phyloP scores from a whole-genome alignment of 192 early-diverging fungal species.

The Coemansia sp. region DNA sequence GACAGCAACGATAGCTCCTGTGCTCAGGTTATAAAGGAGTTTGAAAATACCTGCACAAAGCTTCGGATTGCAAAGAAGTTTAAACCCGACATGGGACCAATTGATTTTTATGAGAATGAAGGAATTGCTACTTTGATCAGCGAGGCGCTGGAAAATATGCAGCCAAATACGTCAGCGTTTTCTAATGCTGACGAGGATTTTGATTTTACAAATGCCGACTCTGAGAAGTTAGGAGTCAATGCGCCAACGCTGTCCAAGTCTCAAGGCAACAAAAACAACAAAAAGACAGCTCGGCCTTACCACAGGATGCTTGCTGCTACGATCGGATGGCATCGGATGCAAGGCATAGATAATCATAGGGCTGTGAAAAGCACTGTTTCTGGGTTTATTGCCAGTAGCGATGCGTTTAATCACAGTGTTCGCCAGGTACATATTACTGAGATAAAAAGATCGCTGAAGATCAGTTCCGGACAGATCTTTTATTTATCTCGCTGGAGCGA shows the following conservation, averaged over 20 bases:
- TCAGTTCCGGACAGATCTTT: neutral
- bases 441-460: neutral
- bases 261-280: neutral
- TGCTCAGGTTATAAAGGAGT: constrained; percentile 11
- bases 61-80: constrained; percentile 11
- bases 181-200: constrained; percentile 27
- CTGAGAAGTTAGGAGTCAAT: neutral
- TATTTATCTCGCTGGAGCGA: constrained; percentile 1
- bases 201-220: constrained; percentile 10
- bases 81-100: neutral
- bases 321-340: neutral
- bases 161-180: constrained; percentile 12
- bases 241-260: neutral
- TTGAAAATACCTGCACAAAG: constrained; percentile 31
- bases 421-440: neutral
- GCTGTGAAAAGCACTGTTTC: neutral
- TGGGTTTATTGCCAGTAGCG: neutral
- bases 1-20: neutral
- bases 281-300: neutral
- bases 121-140: constrained; percentile 41
- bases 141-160: constrained; percentile 16
- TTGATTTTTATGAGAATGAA: constrained; percentile 35
- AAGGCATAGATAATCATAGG: neutral
- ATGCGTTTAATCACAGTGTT: neutral
- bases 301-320: neutral